A percentile compares a stretch with the other conserved stretches of the same genome.
Conservation (phyloP, 2,329 filamentous ascomycete genomes). For the Fusarium vanettenii region DNA sequence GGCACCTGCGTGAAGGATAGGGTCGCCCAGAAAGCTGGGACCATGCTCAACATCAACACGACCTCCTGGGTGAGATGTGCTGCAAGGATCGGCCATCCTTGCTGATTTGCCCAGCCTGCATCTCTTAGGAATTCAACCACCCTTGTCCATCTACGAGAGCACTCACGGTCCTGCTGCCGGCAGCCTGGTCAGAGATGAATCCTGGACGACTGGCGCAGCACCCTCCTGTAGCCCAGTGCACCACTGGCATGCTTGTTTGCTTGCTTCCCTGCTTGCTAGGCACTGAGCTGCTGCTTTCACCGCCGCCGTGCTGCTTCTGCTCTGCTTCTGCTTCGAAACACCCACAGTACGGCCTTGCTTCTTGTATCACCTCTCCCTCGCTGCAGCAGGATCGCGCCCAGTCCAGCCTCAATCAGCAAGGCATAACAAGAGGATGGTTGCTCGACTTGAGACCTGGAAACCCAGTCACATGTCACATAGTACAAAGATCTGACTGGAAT, state of each 20-base stretch:
- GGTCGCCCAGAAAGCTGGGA: conserved; percentile 32
- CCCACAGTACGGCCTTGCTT: conserved; percentile 14
- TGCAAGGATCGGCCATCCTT: conserved; percentile 24
- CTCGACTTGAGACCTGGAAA: conserved; percentile 49
- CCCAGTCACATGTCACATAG: conserved; percentile 60
- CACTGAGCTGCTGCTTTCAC: conserved; percentile 15
- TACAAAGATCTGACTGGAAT: conserved; percentile 58
- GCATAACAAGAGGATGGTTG: conserved; percentile 15
- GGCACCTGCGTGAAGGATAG: conserved; percentile 7
- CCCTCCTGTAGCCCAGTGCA: conserved; percentile 25
- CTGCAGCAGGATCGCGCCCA: conserved; percentile 27
- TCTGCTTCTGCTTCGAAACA: conserved; percentile 11
- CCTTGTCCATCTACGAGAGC: conserved; percentile 5
- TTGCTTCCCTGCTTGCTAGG: conserved; percentile 10
- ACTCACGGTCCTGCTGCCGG: conserved; percentile 16
- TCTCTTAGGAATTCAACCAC: conserved; percentile 23
- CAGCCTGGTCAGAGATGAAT: conserved; percentile 26
- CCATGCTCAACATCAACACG: background rate
- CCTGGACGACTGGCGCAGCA: conserved; percentile 27
- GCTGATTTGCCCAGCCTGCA: conserved; percentile 27
- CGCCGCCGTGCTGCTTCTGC: conserved; percentile 3
- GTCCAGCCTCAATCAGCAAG: conserved; percentile 22
- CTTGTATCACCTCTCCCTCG: conserved; percentile 29
- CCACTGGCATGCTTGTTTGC: conserved; percentile 24
- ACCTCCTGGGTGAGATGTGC: conserved; percentile 13